Conservation (phyloP, 495 filamentous ascomycete species). For the Talaromyces ruber region DNA sequence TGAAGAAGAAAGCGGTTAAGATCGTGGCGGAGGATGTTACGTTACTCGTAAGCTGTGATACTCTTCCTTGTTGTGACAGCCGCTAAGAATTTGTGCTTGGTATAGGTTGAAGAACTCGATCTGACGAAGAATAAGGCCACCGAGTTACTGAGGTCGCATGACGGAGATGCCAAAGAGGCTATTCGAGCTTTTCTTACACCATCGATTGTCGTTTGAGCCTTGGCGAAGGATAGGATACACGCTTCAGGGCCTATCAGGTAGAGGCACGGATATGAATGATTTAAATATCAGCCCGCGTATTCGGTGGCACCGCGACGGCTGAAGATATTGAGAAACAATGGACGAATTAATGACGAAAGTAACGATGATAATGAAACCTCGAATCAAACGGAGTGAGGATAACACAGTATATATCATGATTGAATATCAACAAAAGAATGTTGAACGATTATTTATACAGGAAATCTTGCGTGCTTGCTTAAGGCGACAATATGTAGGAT, state of each 20-base stretch:
- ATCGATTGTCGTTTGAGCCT: slow-evolving; percentile 13
- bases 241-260: neutral
- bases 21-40: slow-evolving; percentile 57
- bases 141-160: slow-evolving; percentile 70
- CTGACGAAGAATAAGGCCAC: slow-evolving; percentile 73
- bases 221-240: neutral
- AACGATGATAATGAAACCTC: neutral
- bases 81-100: neutral
- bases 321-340: neutral
- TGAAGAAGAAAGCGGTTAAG: slow-evolving; percentile 51
- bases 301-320: too few relatives aligned
- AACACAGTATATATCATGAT: neutral
- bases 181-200: slow-evolving; percentile 54
- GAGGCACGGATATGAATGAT: neutral
- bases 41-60: slow-evolving; percentile 43
- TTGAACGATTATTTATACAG: too few relatives aligned
- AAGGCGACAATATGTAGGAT: neutral
- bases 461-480: neutral
- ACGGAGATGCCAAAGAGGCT: slow-evolving; percentile 66
- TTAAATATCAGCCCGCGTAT: too few relatives aligned
- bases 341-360: neutral
- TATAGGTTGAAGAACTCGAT: slow-evolving; percentile 70
- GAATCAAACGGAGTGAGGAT: neutral
- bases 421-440: neutral
- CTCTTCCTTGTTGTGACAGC: neutral